These are phyloP conservation scores for Diaporthe longicolla DNA, from an alignment of 2,329 filamentous ascomycete genomes.

Conservation along the genomic window DNA sequence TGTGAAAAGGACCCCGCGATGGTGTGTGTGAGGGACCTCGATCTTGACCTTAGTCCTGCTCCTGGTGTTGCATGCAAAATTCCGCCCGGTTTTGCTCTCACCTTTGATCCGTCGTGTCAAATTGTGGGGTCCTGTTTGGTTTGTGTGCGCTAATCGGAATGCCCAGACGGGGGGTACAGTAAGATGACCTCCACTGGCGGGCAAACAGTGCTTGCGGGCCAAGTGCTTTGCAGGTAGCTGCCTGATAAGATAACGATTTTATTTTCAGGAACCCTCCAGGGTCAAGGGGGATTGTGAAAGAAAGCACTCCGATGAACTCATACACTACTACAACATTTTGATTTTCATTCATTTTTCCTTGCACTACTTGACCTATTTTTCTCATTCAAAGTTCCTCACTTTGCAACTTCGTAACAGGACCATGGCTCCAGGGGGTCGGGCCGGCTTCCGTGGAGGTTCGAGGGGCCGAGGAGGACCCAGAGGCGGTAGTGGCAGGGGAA, in stretches of 20 bases:
- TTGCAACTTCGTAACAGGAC: background rate
- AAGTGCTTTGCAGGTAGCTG: constrained; percentile 6
- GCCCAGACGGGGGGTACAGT: constrained; percentile 17
- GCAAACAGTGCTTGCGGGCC: background rate
- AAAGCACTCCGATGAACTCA: background rate
- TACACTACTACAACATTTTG: background rate
- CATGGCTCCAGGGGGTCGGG: constrained; percentile 47
- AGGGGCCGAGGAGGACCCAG: constrained; percentile 49
- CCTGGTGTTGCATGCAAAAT: constrained; percentile 47
- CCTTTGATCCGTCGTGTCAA: constrained; percentile 39
- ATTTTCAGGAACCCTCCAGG: constrained; percentile 13
- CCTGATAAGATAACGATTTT: constrained; percentile 41
- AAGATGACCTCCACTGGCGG: background rate
- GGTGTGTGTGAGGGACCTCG: constrained; percentile 31
- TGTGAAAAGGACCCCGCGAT: constrained; percentile 35
- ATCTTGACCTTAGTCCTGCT: constrained; percentile 36
- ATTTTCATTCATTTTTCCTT: background rate
- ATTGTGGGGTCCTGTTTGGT: constrained; percentile 41
- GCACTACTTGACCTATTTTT: background rate
- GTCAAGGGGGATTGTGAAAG: background rate
- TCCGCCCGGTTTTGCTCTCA: constrained; percentile 54
- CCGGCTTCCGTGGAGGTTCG: constrained; percentile 49
- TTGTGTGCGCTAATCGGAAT: constrained; percentile 40
- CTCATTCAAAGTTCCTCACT: too few species aligned
- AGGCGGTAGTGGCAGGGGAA: constrained; percentile 48